Evolutionary conservation across 345 rosid species (phyloP), one percentile per base, ranked within the genome.

Genomic region (Corchorus olitorius): DNA sequence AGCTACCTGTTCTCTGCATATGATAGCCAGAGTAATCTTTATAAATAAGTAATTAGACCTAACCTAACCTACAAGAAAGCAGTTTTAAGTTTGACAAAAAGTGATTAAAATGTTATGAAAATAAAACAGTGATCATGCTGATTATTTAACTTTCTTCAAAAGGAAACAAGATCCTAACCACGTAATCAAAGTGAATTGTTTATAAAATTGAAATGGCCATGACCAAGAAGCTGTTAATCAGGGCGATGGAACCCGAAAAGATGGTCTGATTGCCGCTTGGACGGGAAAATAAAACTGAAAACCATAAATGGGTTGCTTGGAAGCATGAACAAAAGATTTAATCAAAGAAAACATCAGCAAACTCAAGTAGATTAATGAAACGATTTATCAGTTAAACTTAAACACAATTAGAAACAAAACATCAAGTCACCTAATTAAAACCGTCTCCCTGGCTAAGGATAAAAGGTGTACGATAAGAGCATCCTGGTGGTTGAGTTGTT

Each of bases 301-400:
- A 10, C 20, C 35, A 35, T 63, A 45, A 10, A 27, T 27, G 27
- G 76, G 81, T 85, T 83, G 83, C 88, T 75, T 85, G 48, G 73
- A 80, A 85, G 82, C 77, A 76, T 59, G 27, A 63, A 54, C 72
- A 76, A 76, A 22, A 64, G 39, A 68, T 20, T 56, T 9, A 71
- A 9, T 53, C 55, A 59, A 14, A 64, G 60, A 70, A 10, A 12
- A 6, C 22, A 67, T 2, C 50, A 50, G 4, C n/a, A 9, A 4
- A 20, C 72, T 48, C n/a, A 68, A 22, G 6, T 53, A 4, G 17
- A 22, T 34, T 1, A n/a, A n/a, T n/a, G 62, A 48, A 52, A 22
- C 9, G 12, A 58, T 59, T 70, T 49, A 61, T 46, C 34, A 48
- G 8, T 9, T 37, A 27, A 50, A 71, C 34, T 27, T 27, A 27